Percentiles rank a stretch among this genome's conserved stretches.
Evolutionary conservation across 768 basidiomycete genomes (phyloP).

Genomic region (Leucosporidium scottii): DNA sequence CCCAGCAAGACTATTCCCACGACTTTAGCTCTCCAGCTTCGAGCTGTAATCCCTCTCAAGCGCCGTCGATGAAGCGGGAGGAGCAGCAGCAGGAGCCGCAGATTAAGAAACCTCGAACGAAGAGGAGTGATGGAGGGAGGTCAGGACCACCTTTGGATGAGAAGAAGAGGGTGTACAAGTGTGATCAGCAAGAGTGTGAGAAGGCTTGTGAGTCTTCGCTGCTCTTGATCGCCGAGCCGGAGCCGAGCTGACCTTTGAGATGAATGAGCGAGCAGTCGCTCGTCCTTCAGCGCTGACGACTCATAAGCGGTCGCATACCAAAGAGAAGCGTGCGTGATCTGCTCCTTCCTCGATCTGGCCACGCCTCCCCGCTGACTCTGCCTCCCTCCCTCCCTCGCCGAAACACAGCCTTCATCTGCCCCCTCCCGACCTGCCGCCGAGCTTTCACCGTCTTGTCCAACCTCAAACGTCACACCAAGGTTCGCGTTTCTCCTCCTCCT

Average conservation of each 20-base stretch:
- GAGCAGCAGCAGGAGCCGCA: background rate
- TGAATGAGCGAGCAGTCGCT: too few species aligned
- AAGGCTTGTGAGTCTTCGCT: background rate
- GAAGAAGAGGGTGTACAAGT: background rate
- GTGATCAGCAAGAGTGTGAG: background rate
- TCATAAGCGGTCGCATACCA: background rate
- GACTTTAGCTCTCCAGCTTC: too few species aligned
- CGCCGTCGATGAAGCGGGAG: background rate
- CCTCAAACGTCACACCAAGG: background rate
- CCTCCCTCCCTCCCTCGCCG: background rate
- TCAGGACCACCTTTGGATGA: background rate
- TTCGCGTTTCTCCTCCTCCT: background rate
- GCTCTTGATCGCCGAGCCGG: background rate
- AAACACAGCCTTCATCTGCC: background rate
- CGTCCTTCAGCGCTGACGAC: background rate
- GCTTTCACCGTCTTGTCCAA: conserved; percentile 1
- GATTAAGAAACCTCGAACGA: background rate
- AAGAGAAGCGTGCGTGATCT: background rate
- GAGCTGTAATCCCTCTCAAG: too few species aligned
- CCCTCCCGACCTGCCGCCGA: background rate
- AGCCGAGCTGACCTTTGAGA: too few species aligned
- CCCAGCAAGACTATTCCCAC: too few species aligned
- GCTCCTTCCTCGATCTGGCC: too few species aligned
- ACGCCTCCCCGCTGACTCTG: too few species aligned
- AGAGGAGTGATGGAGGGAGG: background rate